A percentile compares a stretch with the other conserved stretches of the same genome.
Conservation (phyloP, 2,329 filamentous ascomycete species). For the Ascosphaera apis region DNA sequence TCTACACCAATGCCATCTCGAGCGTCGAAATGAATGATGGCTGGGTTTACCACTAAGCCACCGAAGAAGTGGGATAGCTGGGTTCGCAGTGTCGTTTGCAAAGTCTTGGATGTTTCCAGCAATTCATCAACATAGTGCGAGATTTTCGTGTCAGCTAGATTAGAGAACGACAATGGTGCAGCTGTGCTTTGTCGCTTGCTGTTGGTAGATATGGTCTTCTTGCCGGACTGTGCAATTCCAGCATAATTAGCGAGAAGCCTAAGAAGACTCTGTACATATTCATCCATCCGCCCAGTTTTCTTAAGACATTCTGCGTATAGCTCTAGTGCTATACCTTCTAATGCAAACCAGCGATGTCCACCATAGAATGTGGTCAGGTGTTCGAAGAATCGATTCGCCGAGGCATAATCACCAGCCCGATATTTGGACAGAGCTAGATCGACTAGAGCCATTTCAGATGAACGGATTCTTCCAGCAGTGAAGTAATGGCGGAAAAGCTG, state of each 20-base stretch:
- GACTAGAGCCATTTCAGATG: conserved; percentile 52
- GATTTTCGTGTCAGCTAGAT: conserved; percentile 7
- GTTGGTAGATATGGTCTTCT: conserved; percentile 9
- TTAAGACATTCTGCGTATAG: conserved; percentile 70
- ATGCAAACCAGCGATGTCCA: conserved; percentile 49
- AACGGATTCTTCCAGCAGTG: conserved; percentile 54
- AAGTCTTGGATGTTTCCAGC: conserved; percentile 23
- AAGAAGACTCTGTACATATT: conserved; percentile 55
- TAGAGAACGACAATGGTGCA: conserved; percentile 11
- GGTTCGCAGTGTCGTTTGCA: conserved; percentile 40
- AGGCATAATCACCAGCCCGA: conserved; percentile 46
- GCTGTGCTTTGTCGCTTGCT: conserved; percentile 4
- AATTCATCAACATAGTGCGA: conserved; percentile 19
- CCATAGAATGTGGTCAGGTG: conserved; percentile 59
- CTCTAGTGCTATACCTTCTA: conserved; percentile 64
- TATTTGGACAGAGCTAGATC: conserved; percentile 75
- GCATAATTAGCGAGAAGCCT: conserved; percentile 31
- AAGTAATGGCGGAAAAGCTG: conserved; percentile 64
- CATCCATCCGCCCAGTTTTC: conserved; percentile 49
- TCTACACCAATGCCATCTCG: conserved; percentile 54
- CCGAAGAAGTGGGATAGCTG: conserved; percentile 54
- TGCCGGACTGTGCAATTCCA: conserved; percentile 12
- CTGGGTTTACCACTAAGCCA: conserved; percentile 41
- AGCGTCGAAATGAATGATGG: conserved; percentile 44
- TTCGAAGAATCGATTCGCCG: conserved; percentile 57